Evolutionary conservation across 2,329 filamentous ascomycete genomes (phyloP), one percentile per base, ranked within the genome.

Genomic region (Penicillium sp.): DNA sequence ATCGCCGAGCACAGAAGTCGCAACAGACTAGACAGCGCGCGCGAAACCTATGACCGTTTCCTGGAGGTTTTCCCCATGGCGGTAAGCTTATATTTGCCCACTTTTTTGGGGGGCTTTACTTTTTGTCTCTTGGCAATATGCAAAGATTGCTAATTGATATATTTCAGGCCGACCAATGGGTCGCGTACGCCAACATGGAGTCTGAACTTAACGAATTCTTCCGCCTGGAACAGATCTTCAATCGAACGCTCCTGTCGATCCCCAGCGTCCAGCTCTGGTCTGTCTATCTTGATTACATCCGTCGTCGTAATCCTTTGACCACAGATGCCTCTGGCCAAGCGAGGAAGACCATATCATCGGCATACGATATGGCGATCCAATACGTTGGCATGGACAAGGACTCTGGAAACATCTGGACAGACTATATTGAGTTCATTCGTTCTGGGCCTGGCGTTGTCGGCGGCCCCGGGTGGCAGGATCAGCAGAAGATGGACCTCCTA

Each of bases 401-500:
- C 67, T 88, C 92, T 10, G 93, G 91, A 34, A 84, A 82, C 60
- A 87, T 99, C 53, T 99, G 94, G 94, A 84, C 88, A 56, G 94
- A 99, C 62, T 97, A 97, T 67, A 87, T 99, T 57, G 86, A 94
- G 62, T 97, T 99, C 69, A 84, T 97, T 72, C 92, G 91, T 69
- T 89, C 85, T 36, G 90, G 89, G 0, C 94, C 94, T 1, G 94
- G 94, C 6, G 85, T 85, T 54, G 84, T 94, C 55, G 93, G 92
- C 26, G 94, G 93, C 40, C 87, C 81, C 55, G 87, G 84, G 55
- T 99, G 94, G 95, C 92, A 97, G 73, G 94, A 97, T 69, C 89
- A 93, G 74, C 94, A 97, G 70, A 99, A 99, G 79, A 96, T 96
- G 88, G 94, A 99, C 66, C 81, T 89, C 63, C 76, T 99, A 47